Conservation (phyloP, 208 protist genomes). For the Crithidia sp. region DNA sequence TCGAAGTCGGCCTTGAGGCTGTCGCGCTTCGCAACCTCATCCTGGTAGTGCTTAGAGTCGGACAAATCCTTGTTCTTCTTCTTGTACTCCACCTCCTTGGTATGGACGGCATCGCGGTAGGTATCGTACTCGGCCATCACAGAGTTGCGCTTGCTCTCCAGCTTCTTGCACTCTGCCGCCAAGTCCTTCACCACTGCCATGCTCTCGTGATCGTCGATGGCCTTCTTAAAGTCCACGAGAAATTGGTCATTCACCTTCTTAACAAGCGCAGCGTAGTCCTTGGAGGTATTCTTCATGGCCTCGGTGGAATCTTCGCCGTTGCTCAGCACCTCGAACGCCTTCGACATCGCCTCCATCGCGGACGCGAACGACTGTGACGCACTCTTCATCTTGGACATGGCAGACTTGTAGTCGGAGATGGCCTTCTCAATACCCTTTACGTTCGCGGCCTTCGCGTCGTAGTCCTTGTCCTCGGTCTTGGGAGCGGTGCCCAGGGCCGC, state of each 20-base stretch:
- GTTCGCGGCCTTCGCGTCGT: constrained; percentile 30
- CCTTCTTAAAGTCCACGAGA: constrained; percentile 39
- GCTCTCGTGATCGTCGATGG: constrained; percentile 36
- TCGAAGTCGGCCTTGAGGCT: constrained; percentile 44
- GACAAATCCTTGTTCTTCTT: constrained; percentile 65
- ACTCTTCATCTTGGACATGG: constrained; percentile 34
- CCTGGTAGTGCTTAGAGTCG: constrained; percentile 49
- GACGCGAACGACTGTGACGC: constrained; percentile 31
- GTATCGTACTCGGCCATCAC: constrained; percentile 63
- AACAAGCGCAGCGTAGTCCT: constrained; percentile 9
- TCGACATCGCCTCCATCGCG: constrained; percentile 37
- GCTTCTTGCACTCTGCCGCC: constrained; percentile 41
- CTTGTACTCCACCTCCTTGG: constrained; percentile 57
- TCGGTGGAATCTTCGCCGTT: constrained; percentile 22
- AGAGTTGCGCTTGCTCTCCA: constrained; percentile 48
- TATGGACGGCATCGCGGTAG: constrained; percentile 53
- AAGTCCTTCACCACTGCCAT: constrained; percentile 30
- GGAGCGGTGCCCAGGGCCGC: constrained; percentile 36
- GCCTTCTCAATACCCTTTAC: constrained; percentile 35
- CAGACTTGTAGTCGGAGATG: constrained; percentile 32
- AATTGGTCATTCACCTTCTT: constrained; percentile 30
- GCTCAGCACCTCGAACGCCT: constrained; percentile 40
- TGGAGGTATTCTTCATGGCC: constrained; percentile 15
- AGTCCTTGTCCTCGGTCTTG: constrained; percentile 59
- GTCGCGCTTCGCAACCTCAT: constrained; percentile 50